Evolutionary conservation across 805 yeast genomes (phyloP).

Genomic region (Komagataella populi): DNA sequence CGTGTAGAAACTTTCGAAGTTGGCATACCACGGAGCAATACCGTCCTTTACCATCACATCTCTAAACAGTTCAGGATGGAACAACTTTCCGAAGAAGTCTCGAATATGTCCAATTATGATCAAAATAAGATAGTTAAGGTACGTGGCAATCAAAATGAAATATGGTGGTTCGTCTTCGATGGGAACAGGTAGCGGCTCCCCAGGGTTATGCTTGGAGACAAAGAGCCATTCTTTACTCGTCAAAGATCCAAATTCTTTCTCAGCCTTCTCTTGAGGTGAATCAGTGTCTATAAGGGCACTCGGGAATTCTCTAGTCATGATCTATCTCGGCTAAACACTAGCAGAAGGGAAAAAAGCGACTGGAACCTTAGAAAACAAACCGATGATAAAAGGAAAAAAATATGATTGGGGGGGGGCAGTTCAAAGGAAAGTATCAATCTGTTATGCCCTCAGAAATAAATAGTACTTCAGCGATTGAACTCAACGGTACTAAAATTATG

Average conservation of each 20-base stretch:
- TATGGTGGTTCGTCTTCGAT: conserved; percentile 80
- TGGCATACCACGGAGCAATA: conserved; percentile 90
- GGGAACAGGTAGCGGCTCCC: conserved; percentile 47
- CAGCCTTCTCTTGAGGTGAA: conserved; percentile 24
- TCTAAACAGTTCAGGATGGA: conserved; percentile 49
- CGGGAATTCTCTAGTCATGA: conserved; percentile 12
- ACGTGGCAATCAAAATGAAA: conserved; percentile 65
- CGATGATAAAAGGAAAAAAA: neutral
- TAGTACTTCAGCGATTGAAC: neutral
- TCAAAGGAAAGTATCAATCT: neutral
- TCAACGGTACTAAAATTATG: neutral
- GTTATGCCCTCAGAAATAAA: neutral
- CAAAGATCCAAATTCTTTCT: conserved; percentile 61
- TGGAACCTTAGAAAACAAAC: neutral
- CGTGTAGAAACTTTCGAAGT: conserved; percentile 86
- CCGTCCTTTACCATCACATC: conserved; percentile 74
- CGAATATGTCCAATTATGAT: conserved; percentile 83
- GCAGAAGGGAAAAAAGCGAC: neutral
- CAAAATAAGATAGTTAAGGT: conserved; percentile 70
- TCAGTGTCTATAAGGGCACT: conserved; percentile 16
- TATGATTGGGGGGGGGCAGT: neutral
- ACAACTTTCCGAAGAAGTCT: conserved; percentile 73
- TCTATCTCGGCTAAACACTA: neutral
- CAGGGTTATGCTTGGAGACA: conserved; percentile 40
- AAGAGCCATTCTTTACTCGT: conserved; percentile 54